Evolutionary conservation across 441 rosid genomes (phyloP), one percentile per base, ranked within the genome.

Genomic region (Bruguiera hainesii): DNA sequence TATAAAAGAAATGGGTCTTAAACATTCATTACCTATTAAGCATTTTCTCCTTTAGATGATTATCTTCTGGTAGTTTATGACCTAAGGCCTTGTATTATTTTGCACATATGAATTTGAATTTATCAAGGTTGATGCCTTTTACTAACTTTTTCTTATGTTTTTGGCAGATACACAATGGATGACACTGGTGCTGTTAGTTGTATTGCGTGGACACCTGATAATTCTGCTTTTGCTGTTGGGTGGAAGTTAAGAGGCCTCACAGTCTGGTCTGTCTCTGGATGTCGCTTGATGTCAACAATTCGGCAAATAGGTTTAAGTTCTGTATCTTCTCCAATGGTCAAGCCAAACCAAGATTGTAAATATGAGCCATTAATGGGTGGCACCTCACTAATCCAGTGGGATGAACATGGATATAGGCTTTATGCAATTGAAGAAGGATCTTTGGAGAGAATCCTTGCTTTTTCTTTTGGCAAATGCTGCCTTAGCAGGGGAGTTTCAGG

Each of bases 191-290:
- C 96, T 29, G 98, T 96, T 68, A 89, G 85, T 77, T 81, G 86
- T 82, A 89, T 96, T 81, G 89, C 90, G 55, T 96, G 99, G 99
- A 89, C 98, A 49, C 99, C 96, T 68, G 97, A 92, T 83, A 85
- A 90, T 82, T 88, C 99, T 79, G 96, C 98, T 81, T 92, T 96
- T 84, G 97, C 99, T 55, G 97, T 96, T 80, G 98, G 99, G 76
- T 96, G 98, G 98, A 96, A 88, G 82, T 79, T 79, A 73, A 89
- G 98, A 84, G 99, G 99, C 61, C 93, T 92, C 71, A 78, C 98
- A 42, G 99, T 92, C 69, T 96, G 99, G 99, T 96, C 99, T 31
- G 88, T 96, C 20, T 92, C 99, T 71, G 99, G 99, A 60, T 96
- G 98, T 81, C 89, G 99, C 64, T 82, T 96, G 68, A 96, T 96